phyloP scores from a whole-genome alignment of 2,329 filamentous ascomycete genomes.

The Cladosporium phlei region DNA sequence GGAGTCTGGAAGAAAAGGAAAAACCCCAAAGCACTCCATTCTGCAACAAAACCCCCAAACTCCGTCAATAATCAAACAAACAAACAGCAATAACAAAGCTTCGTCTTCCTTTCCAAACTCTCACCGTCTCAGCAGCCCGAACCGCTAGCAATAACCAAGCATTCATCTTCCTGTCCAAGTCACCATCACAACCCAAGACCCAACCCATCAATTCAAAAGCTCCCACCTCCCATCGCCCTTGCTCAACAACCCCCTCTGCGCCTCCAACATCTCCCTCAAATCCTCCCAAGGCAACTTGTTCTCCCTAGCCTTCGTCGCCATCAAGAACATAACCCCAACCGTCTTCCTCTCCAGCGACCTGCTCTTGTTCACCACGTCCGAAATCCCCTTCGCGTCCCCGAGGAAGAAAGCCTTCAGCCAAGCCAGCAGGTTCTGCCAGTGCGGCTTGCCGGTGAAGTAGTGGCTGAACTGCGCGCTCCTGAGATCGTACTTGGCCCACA shows the following conservation, averaged over 20 bases:
- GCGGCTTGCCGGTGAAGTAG: neutral
- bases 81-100: too few relatives aligned
- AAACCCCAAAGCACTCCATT: too few relatives aligned
- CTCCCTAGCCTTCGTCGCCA: neutral
- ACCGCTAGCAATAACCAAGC: too few relatives aligned
- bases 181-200: too few relatives aligned
- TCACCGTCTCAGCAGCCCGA: too few relatives aligned
- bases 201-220: too few relatives aligned
- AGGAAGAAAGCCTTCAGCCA: conserved; percentile 2
- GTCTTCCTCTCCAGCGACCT: conserved; percentile 1
- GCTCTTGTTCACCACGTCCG: neutral
- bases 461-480: neutral
- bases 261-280: neutral
- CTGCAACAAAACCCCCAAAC: too few relatives aligned
- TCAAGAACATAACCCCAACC: conserved; percentile 1
- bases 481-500: neutral
- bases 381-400: neutral
- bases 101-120: too few relatives aligned
- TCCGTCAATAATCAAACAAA: too few relatives aligned
- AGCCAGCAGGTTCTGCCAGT: neutral
- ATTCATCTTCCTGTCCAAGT: too few relatives aligned
- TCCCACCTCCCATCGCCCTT: neutral
- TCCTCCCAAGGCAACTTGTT: neutral
- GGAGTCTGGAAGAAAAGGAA: too few relatives aligned
- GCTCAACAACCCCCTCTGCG: neutral